phyloP scores from a whole-genome alignment of 257 asterid species.

The Plantago ovata region DNA sequence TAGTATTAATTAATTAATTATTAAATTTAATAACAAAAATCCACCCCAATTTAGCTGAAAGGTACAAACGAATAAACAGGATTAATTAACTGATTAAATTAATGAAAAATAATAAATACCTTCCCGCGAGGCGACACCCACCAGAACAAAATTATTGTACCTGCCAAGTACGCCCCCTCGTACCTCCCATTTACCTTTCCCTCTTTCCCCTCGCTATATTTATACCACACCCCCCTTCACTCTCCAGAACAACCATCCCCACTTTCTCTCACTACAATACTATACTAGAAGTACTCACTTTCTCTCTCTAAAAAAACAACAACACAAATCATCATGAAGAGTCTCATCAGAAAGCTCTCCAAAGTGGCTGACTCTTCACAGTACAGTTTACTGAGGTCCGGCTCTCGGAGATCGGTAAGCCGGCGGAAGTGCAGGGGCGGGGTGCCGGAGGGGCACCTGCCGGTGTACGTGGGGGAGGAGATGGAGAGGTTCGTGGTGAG shows the following conservation, averaged over 20 bases:
- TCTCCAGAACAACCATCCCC: constrained; percentile 6
- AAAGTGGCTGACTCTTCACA: constrained; percentile 48
- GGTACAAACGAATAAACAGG: too few species aligned
- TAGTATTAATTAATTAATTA: too few species aligned
- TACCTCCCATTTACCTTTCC: constrained; percentile 30
- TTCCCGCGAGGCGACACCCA: constrained; percentile 8
- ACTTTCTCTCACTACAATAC: constrained; percentile 17
- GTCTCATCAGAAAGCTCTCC: constrained; percentile 41
- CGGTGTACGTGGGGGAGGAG: constrained; percentile 60
- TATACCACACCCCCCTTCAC: constrained; percentile 5
- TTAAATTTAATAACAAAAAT: too few species aligned
- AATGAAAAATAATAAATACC: not conserved
- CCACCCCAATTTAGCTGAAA: too few species aligned
- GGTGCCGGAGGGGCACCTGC: constrained; percentile 59
- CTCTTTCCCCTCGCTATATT: not conserved
- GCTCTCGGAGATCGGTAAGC: constrained; percentile 13
- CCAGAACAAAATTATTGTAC: constrained; percentile 34
- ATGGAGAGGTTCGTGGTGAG: constrained; percentile 58
- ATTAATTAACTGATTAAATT: not conserved
- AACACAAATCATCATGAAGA: constrained; percentile 33
- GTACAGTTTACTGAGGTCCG: constrained; percentile 24
- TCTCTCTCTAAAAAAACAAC: constrained; percentile 2
- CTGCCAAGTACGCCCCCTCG: constrained; percentile 52
- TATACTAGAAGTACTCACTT: not conserved
- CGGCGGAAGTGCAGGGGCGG: constrained; percentile 18